phyloP scores from a whole-genome alignment of 768 basidiomycete species.

The Ramaria sp. region DNA sequence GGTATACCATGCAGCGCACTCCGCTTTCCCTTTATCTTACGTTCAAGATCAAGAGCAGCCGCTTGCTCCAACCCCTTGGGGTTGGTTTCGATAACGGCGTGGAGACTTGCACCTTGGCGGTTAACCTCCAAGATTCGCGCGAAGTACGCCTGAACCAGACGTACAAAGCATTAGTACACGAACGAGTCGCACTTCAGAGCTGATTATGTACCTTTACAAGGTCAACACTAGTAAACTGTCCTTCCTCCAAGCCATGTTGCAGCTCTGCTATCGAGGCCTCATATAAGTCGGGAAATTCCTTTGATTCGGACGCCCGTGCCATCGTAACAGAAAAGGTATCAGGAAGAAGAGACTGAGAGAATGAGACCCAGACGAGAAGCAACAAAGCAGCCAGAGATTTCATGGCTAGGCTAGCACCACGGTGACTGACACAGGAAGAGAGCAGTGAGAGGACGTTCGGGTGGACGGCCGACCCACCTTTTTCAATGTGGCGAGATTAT shows the following conservation, averaged over 20 bases:
- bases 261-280: constrained; percentile 30
- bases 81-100: constrained; percentile 32
- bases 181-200: not conserved
- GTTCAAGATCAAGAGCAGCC: constrained; percentile 23
- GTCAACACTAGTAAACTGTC: constrained; percentile 30
- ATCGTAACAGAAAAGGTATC: not conserved
- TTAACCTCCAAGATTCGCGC: constrained; percentile 35
- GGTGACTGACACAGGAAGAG: too few relatives aligned
- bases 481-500: too few relatives aligned
- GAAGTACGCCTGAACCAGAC: constrained; percentile 26
- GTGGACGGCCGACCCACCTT: too few relatives aligned
- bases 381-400: not conserved
- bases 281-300: constrained; percentile 28
- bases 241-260: constrained; percentile 25
- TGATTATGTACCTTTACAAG: constrained; percentile 25
- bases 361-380: not conserved
- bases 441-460: too few relatives aligned
- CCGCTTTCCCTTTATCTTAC: constrained; percentile 18
- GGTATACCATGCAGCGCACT: constrained; percentile 30
- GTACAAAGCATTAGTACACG: not conserved
- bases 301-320: not conserved
- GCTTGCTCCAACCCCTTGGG: constrained; percentile 28
- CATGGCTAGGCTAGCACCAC: not conserved
- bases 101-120: constrained; percentile 24
- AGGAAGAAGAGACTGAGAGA: not conserved